Evolutionary conservation across 2,329 filamentous ascomycete genomes (phyloP), one percentile per base, ranked within the genome.

Genomic region (Ceratocystis alfenasii): DNA sequence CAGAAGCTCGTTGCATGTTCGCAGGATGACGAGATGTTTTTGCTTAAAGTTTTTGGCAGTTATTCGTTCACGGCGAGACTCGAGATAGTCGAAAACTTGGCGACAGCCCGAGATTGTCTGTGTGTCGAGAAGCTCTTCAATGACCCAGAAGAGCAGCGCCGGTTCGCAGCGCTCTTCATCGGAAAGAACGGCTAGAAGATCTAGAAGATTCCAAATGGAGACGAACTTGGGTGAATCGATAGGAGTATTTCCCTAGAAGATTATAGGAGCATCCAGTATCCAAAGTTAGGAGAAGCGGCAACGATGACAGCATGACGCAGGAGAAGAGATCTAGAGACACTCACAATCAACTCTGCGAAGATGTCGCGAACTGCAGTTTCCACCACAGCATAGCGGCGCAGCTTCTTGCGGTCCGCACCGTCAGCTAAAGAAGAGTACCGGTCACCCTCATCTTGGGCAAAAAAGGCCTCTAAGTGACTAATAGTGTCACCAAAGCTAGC

Each of bases 1-100:
- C n/a, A 99, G 80, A 17, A 99, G 80, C 76, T 97, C 94, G 74
- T 97, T 99, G 76, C 94, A 99, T 68, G 88, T 89, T 72, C 94
- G 83, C n/a, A 99, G 78, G 70, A 97, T 94, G 66, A 95, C 86
- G 53, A 97, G 78, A 67, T 90, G 87, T 74, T 95, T 96, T 73
- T 88, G 87, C 71, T 86, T 86, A 72, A 92, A 90, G 71, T 91
- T 83, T 74, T 81, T 87, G 60, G 89, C 86, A 22, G 89, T 95
- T 68, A 97, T 89, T 50, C 87, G 83, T 74, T 97, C 92, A 72
- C 94, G 84, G 67, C 95, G 84, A 25, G 94, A 96, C 74, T 99
- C 95, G 55, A 99, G 82, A 72, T 92, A 99, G 73, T 95, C 91
- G 73, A 99, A 97, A 15, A 97, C 88, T 68, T 84, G 89, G 68